Conservation (phyloP, 78 protist genomes). For the Cavenderia fasciculata region DNA sequence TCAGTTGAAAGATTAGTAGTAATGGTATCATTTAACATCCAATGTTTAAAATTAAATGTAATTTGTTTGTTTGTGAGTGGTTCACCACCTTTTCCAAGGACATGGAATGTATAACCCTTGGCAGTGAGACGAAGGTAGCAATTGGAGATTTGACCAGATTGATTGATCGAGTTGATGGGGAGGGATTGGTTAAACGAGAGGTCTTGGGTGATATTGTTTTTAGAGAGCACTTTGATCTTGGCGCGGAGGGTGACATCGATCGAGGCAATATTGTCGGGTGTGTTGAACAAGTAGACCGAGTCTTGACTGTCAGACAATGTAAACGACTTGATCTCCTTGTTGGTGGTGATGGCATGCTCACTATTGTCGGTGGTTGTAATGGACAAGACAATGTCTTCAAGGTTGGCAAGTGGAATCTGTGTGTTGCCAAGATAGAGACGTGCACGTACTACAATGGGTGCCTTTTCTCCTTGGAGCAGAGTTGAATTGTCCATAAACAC, state of each 20-base stretch:
- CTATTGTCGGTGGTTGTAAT: constrained; percentile 25
- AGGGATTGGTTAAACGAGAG: not conserved
- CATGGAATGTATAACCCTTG: constrained; percentile 12
- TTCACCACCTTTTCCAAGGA: constrained; percentile 71
- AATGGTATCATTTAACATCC: not conserved
- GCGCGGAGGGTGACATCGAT: constrained; percentile 12
- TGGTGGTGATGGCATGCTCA: not conserved
- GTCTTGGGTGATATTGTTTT: not conserved
- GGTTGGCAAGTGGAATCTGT: constrained; percentile 1
- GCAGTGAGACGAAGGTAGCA: not conserved
- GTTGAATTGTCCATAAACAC: constrained; percentile 45
- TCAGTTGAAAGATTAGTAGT: constrained; percentile 15
- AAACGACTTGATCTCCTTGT: constrained; percentile 49
- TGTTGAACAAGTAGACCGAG: constrained; percentile 37
- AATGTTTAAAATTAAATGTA: not conserved
- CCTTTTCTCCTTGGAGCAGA: constrained; percentile 54
- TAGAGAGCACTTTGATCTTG: not conserved
- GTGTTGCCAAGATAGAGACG: constrained; percentile 23
- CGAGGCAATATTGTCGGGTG: constrained; percentile 16
- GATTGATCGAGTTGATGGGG: constrained; percentile 20
- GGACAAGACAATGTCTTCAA: constrained; percentile 34
- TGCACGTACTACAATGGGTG: constrained; percentile 51
- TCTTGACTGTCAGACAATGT: constrained; percentile 22
- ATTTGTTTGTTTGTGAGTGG: not conserved
- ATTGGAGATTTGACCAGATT: not conserved